Evolutionary conservation across 495 filamentous ascomycete genomes (phyloP), one percentile per base, ranked within the genome.

Genomic region (Aspergillus coremiiformis): DNA sequence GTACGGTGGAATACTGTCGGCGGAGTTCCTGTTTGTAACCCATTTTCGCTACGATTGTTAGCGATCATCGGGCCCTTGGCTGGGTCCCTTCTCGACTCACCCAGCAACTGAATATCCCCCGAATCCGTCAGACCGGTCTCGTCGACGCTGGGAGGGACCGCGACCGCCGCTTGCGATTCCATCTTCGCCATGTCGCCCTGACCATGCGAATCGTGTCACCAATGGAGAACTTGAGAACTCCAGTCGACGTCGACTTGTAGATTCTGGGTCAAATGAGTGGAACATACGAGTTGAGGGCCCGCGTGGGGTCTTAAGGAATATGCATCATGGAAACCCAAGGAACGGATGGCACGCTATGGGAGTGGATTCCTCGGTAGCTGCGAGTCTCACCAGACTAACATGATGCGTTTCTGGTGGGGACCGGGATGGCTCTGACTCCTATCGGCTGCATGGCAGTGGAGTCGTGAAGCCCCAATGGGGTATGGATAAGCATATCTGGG

Each of bases 11-110:
- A 52, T 85, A 87, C 51, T 84, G 83, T 3, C 84, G 74, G 11
- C 79, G 72, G 41, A 87, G 66, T 62, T 87, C 84, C 64, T 87
- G 84, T 64, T 83, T 85, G 73, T 87, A 87, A 0, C 84, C 84
- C 53, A 87, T 68, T 26, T 62, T 68, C n/a, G 65, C 67, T 68
- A 20, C 15, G 17, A 12, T 11, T 19, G 41, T 44, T 17, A 47
- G 30, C 15, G 1, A 21, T 39, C 12, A 6, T 3, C 30, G 9
- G 1, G 2, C 2, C n/a, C 32, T 35, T 35, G n/a, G n/a, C n/a
- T n/a, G n/a, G n/a, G n/a, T n/a, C n/a, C n/a, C n/a, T n/a, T n/a
- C n/a, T n/a, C n/a, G n/a, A 51, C 60, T 30, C 45, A 71, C 68
- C 68, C 33, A 72, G 51, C 21, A 72, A 47, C 47, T 72, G 54